Evolutionary conservation across 495 filamentous ascomycete species (phyloP).

Genomic region (Letharia columbiana): DNA sequence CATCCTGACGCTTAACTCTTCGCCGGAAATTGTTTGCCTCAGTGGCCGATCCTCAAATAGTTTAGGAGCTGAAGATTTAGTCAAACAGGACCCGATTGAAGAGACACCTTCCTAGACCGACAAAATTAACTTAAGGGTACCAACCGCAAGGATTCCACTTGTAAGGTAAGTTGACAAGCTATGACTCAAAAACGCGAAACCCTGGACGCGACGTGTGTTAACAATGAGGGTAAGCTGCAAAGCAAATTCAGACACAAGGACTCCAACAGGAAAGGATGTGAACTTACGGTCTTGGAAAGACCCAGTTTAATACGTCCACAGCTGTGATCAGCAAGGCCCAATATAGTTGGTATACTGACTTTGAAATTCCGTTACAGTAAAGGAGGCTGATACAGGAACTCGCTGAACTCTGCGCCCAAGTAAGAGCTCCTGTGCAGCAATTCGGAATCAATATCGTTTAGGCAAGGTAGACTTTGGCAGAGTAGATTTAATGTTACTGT

Average conservation of each 20-base stretch:
- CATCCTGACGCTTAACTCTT: background rate
- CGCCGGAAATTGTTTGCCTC: background rate
- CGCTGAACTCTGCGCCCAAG: background rate
- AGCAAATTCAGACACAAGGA: background rate
- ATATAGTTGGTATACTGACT: background rate
- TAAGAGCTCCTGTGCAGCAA: background rate
- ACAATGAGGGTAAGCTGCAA: background rate
- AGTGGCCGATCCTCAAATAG: background rate
- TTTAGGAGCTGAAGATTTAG: background rate
- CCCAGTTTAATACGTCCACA: background rate
- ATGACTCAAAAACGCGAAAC: background rate
- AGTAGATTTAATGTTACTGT: background rate
- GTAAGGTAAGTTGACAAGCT: background rate
- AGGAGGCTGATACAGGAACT: background rate
- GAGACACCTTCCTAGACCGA: background rate
- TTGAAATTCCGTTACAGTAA: background rate
- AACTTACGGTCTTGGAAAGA: background rate
- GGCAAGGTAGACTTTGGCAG: background rate
- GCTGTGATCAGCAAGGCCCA: background rate
- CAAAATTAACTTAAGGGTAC: background rate
- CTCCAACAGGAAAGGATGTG: background rate
- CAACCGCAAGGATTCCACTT: background rate
- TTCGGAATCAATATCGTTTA: background rate
- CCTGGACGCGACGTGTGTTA: conserved; percentile 6
- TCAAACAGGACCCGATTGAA: background rate